Percentiles rank a stretch among this genome's conserved stretches.
Conservation (phyloP, 148 eudicot genomes). For the Gaultheria prostrata region DNA sequence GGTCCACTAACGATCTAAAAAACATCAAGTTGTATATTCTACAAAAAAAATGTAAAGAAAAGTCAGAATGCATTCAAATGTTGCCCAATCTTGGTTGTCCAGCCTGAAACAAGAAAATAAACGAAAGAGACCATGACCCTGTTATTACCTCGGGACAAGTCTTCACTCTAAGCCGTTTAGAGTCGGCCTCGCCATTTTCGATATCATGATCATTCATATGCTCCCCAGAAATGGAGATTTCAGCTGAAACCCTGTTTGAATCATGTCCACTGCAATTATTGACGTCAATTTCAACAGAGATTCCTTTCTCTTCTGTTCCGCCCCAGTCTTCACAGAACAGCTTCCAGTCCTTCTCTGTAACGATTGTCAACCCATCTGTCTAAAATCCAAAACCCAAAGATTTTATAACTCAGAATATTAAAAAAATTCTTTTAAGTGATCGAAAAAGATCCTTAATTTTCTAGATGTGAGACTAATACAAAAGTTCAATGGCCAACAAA, state of each 20-base stretch:
- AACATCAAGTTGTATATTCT: neutral
- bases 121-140: constrained; percentile 8
- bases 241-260: constrained; percentile 39
- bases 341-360: constrained; percentile 81
- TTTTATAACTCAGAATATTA: constrained; percentile 1
- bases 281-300: constrained; percentile 61
- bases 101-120: neutral
- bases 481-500: neutral
- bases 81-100: neutral
- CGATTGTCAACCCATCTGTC: constrained; percentile 68
- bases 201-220: constrained; percentile 35
- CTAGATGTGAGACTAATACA: constrained; percentile 1
- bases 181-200: constrained; percentile 45
- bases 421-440: neutral
- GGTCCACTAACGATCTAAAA: neutral
- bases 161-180: constrained; percentile 47
- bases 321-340: constrained; percentile 85
- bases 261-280: constrained; percentile 33
- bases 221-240: constrained; percentile 48
- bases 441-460: neutral
- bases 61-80: neutral
- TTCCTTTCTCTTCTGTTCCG: constrained; percentile 52
- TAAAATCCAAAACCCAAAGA: constrained; percentile 28
- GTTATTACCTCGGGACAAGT: constrained; percentile 72
- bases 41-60: neutral